A percentile compares a stretch with the other conserved stretches of the same genome.
phyloP scores from a whole-genome alignment of 2,329 filamentous ascomycete genomes.

The Chaetomium strumarium region DNA sequence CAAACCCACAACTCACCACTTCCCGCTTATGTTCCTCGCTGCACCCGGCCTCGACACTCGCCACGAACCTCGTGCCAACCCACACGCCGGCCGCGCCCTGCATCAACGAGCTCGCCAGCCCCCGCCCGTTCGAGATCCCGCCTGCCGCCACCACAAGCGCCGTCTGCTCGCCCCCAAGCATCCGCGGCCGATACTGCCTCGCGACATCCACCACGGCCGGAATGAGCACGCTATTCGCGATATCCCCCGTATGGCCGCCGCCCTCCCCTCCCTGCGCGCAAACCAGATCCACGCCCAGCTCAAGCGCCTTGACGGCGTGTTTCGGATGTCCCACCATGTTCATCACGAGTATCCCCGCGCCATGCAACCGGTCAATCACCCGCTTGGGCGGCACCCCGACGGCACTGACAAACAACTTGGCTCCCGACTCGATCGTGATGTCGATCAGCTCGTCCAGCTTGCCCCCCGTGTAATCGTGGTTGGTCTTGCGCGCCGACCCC shows the following conservation, averaged over 20 bases:
- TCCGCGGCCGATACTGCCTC: slow-evolving; percentile 59
- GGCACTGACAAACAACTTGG: slow-evolving; percentile 77
- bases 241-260: slow-evolving; percentile 85
- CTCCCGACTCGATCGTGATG: slow-evolving; percentile 78
- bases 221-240: slow-evolving; percentile 79
- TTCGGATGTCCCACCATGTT: slow-evolving; percentile 96
- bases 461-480: slow-evolving; percentile 91
- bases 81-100: slow-evolving; percentile 84
- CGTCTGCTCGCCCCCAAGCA: slow-evolving; percentile 57
- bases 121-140: slow-evolving; percentile 76
- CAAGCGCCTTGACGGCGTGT: slow-evolving; percentile 83
- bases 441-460: slow-evolving; percentile 83
- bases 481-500: slow-evolving; percentile 76
- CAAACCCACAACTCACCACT: slow-evolving; percentile 72
- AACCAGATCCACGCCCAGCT: slow-evolving; percentile 81
- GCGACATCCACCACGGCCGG: slow-evolving; percentile 85
- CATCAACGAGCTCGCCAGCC: slow-evolving; percentile 76
- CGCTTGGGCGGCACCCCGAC: slow-evolving; percentile 76
- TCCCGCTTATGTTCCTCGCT: slow-evolving; percentile 76
- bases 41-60: slow-evolving; percentile 72
- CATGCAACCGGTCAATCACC: slow-evolving; percentile 72
- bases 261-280: slow-evolving; percentile 92
- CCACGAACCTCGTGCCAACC: slow-evolving; percentile 92
- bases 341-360: slow-evolving; percentile 79
- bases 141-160: slow-evolving; percentile 85